Evolutionary conservation across 306 rosid species (phyloP).

Genomic region (Vicia villosa): DNA sequence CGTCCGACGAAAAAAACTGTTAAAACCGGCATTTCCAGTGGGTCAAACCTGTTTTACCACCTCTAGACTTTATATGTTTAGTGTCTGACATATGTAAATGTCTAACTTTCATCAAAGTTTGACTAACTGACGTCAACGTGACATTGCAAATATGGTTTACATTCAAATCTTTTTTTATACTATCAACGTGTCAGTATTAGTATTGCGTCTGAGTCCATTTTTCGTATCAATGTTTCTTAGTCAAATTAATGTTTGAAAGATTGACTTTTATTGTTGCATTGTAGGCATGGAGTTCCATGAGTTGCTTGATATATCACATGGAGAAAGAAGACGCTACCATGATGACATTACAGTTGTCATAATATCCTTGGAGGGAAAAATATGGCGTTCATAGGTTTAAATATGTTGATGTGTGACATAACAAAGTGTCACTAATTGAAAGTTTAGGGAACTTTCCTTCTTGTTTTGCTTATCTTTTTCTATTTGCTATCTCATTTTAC

Average conservation of each 20-base stretch:
- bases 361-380: slow-evolving; percentile 72
- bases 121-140: no score
- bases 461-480: no score
- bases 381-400: slow-evolving; percentile 72
- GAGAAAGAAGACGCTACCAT: slow-evolving; percentile 80
- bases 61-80: no score
- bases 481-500: no score
- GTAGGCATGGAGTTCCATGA: slow-evolving; percentile 76
- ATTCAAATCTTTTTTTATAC: not conserved
- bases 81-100: no score
- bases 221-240: not conserved
- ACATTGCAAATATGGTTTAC: not conserved
- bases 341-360: slow-evolving; percentile 77
- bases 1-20: no score
- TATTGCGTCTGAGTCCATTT: not conserved
- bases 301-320: slow-evolving; percentile 80
- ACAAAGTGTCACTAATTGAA: not conserved
- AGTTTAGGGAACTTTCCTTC: slow-evolving; percentile 9
- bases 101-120: no score
- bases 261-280: slow-evolving; percentile 46
- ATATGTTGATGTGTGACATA: slow-evolving; percentile 16
- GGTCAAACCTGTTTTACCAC: no score
- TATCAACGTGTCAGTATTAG: not conserved
- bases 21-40: no score
- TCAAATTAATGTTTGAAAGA: slow-evolving; percentile 2